Conservation (phyloP, 495 filamentous ascomycete species). For the Ramalina peruviana region DNA sequence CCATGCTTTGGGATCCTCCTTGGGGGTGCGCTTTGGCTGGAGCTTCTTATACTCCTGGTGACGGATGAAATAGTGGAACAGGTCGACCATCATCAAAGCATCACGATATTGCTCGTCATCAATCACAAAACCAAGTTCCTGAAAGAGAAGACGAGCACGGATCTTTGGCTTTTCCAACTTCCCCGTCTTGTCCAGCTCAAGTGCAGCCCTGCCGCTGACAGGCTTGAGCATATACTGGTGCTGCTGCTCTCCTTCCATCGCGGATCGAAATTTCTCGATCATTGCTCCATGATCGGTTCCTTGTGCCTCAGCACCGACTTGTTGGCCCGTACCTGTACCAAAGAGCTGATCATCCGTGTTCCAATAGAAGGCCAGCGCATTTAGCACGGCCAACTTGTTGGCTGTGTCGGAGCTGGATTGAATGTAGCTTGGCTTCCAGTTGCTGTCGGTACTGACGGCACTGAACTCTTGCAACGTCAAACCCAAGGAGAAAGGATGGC, state of each 20-base stretch:
- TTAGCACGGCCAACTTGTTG: constrained; percentile 82
- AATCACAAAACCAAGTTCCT: constrained; percentile 88
- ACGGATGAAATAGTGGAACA: constrained; percentile 95
- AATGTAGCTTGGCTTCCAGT: constrained; percentile 91
- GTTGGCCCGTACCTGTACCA: constrained; percentile 52
- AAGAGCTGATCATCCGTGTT: constrained; percentile 81
- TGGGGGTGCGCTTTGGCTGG: constrained; percentile 72
- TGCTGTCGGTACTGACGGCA: constrained; percentile 82
- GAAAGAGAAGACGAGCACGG: constrained; percentile 81
- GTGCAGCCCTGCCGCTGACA: constrained; percentile 78
- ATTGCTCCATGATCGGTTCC: constrained; percentile 57
- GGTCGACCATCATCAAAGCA: constrained; percentile 89
- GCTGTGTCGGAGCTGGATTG: constrained; percentile 68
- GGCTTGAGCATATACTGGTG: constrained; percentile 95
- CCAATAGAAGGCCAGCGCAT: constrained; percentile 88
- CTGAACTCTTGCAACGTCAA: constrained; percentile 89
- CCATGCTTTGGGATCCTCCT: constrained; percentile 88
- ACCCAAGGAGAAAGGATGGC: constrained; percentile 87
- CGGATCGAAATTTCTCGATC: constrained; percentile 55
- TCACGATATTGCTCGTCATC: constrained; percentile 97
- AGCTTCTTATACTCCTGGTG: constrained; percentile 95
- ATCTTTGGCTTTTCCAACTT: constrained; percentile 68
- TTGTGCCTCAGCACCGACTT: constrained; percentile 48
- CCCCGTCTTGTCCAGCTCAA: constrained; percentile 87
- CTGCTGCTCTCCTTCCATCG: constrained; percentile 59